A percentile compares a stretch with the other conserved stretches of the same genome.
phyloP scores from a whole-genome alignment of 2,329 filamentous ascomycete species.

The Amauroascus niger region DNA sequence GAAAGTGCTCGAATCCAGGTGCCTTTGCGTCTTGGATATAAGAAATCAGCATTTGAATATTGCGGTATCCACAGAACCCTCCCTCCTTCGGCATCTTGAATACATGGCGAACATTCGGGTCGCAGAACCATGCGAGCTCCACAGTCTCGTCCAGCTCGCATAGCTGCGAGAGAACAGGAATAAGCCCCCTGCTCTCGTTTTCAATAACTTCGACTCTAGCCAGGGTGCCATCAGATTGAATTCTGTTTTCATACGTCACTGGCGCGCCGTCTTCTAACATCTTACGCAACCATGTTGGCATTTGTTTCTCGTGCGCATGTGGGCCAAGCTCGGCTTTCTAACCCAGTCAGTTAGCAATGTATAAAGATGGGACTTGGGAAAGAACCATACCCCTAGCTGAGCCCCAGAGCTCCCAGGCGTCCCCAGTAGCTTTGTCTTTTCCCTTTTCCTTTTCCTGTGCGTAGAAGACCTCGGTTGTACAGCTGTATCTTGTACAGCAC shows the following conservation, averaged over 20 bases:
- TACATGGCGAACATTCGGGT: slow-evolving; percentile 64
- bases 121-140: slow-evolving; percentile 67
- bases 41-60: slow-evolving; percentile 83
- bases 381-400: slow-evolving; percentile 3
- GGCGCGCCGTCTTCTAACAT: slow-evolving; percentile 53
- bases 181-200: slow-evolving; percentile 45
- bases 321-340: slow-evolving; percentile 57
- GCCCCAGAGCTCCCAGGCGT: neutral
- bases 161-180: slow-evolving; percentile 54
- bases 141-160: slow-evolving; percentile 56
- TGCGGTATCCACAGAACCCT: slow-evolving; percentile 89
- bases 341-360: neutral
- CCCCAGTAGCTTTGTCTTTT: neutral
- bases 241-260: slow-evolving; percentile 45
- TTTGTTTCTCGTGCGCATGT: slow-evolving; percentile 61
- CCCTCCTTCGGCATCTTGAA: slow-evolving; percentile 75
- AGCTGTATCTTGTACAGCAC: slow-evolving; percentile 27
- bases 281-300: slow-evolving; percentile 59
- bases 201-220: slow-evolving; percentile 36
- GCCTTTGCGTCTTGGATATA: slow-evolving; percentile 56
- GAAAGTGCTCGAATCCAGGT: slow-evolving; percentile 52
- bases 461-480: slow-evolving; percentile 17
- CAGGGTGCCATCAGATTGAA: slow-evolving; percentile 37
- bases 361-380: neutral
- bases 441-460: slow-evolving; percentile 18